Percentiles rank a stretch among this genome's conserved stretches.
Evolutionary conservation across 495 filamentous ascomycete species (phyloP).

Genomic region (Jackrogersella multiformis): DNA sequence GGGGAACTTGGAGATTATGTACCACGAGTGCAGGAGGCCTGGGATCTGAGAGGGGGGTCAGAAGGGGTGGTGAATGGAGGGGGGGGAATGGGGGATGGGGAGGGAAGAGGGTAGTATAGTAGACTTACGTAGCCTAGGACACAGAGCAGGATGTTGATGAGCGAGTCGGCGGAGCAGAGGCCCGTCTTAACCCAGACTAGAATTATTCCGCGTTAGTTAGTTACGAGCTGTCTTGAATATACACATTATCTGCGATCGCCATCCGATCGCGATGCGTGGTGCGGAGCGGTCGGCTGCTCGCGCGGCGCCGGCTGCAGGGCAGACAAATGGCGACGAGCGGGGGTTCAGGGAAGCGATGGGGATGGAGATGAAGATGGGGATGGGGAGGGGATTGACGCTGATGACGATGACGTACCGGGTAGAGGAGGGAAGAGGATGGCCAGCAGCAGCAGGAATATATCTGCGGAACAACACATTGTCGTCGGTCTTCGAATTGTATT

Average conservation of each 20-base stretch:
- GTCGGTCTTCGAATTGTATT: too few species aligned
- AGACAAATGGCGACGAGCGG: constrained; percentile 27
- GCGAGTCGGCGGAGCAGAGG: constrained; percentile 88
- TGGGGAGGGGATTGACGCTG: too few species aligned
- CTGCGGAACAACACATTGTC: constrained; percentile 65
- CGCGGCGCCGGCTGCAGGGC: constrained; percentile 27
- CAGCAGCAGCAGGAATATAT: constrained; percentile 87
- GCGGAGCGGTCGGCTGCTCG: constrained; percentile 3
- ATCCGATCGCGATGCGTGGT: constrained; percentile 9
- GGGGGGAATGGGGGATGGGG: not conserved
- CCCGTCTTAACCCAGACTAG: constrained; percentile 97
- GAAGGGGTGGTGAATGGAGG: not conserved
- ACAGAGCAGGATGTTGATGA: constrained; percentile 96
- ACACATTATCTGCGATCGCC: not conserved
- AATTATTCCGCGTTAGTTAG: constrained; percentile 2
- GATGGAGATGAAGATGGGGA: constrained; percentile 12
- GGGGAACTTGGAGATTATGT: constrained; percentile 93
- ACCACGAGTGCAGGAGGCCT: constrained; percentile 94
- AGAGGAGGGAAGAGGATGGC: constrained; percentile 95
- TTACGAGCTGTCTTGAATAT: not conserved
- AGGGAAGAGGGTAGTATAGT: not conserved
- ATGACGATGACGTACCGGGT: constrained; percentile 79
- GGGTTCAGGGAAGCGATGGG: constrained; percentile 7
- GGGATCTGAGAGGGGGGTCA: constrained; percentile 64
- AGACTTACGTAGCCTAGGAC: constrained; percentile 75